Base-by-base conservation (phyloP, 2,329 filamentous ascomycete genomes). In the Didymella pomorum region DNA sequence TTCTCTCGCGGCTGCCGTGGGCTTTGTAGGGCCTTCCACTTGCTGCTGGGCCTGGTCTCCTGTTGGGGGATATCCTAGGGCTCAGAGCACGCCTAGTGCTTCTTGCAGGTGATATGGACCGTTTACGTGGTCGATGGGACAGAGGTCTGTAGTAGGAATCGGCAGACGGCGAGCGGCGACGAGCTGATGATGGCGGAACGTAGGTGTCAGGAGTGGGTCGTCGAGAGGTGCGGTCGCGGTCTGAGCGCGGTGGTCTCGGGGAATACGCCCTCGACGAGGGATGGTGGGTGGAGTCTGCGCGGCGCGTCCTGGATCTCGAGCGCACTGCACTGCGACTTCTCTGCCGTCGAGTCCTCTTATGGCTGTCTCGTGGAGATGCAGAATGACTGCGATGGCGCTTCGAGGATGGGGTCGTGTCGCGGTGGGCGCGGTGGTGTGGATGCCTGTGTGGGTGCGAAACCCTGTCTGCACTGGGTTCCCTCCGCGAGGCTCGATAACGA, bases 151-250 rank as follows among this genome's bases (percentile, higher is more conserved):
- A 77, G 51, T 72, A 67, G 28, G 76, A 77, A 43, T 80, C 78
- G 58, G 63, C 67, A 14, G 79, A 81, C 14, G 69, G 76, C 33
- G 79, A 81, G 55, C 77, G 78, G 45, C 74, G 77, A 39, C 76
- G 78, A 54, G 68, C 63, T 12, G 72, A 54, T 8, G 65, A 56
- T 0, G 63, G 47, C 31, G 71, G 71, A 26, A 77, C 67, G 64
- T 78, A 77, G 25, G 71, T 66, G 58, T 76, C 73, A 51, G 76
- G 75, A 18, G 78, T 76, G 23, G 66, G 68, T 50, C 75, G 69
- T 56, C 72, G 71, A 55, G 70, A 58, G 14, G 66, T 60, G 62
- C 71, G 69, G 51, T 77, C 73, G 61, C 68, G 70, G 46, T 77
- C 70, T 47, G 68, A 61, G 58, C 71, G 73, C 39, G 58, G 53